Conservation (phyloP, 2,329 filamentous ascomycete species). For the Talaromyces islandicus region DNA sequence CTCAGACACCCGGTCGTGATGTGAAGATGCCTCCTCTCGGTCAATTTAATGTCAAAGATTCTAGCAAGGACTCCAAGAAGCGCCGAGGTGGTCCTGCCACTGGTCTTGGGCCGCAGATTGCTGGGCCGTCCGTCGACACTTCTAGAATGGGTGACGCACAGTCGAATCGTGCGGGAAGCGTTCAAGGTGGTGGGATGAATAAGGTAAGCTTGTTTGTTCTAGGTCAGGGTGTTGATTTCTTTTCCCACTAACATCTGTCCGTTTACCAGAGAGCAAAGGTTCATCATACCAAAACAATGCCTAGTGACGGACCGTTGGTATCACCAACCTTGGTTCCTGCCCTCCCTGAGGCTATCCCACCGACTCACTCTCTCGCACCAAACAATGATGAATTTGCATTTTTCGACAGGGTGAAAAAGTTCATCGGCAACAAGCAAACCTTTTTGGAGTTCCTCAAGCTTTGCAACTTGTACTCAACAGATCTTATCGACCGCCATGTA, state of each 20-base stretch:
- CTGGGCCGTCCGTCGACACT: conserved; percentile 26
- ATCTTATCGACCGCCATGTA: conserved; percentile 79
- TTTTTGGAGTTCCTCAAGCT: conserved; percentile 97
- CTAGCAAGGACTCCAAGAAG: conserved; percentile 87
- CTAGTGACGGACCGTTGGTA: conserved; percentile 55
- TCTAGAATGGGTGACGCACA: conserved; percentile 28
- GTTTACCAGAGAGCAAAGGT: conserved; percentile 65
- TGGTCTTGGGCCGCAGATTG: conserved; percentile 28
- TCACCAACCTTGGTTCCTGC: conserved; percentile 85
- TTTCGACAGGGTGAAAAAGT: conserved; percentile 96
- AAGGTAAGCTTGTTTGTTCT: conserved; percentile 44
- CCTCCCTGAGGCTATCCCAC: conserved; percentile 79
- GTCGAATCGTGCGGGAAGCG: conserved; percentile 26
- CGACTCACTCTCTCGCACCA: conserved; percentile 65
- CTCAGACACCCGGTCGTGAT: conserved; percentile 47
- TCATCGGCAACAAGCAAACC: conserved; percentile 81
- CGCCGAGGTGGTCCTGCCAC: conserved; percentile 56
- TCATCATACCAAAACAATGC: conserved; percentile 58
- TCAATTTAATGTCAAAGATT: conserved; percentile 81
- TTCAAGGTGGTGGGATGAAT: conserved; percentile 39
- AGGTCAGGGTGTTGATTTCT: not conserved
- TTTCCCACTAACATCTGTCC: conserved; percentile 14
- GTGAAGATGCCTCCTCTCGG: conserved; percentile 84
- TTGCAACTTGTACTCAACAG: conserved; percentile 90
- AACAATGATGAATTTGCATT: conserved; percentile 82